A percentile compares a stretch with the other conserved stretches of the same genome.
Evolutionary conservation across 129 eudicot species (phyloP).

Genomic region (Artemisia tridentata): DNA sequence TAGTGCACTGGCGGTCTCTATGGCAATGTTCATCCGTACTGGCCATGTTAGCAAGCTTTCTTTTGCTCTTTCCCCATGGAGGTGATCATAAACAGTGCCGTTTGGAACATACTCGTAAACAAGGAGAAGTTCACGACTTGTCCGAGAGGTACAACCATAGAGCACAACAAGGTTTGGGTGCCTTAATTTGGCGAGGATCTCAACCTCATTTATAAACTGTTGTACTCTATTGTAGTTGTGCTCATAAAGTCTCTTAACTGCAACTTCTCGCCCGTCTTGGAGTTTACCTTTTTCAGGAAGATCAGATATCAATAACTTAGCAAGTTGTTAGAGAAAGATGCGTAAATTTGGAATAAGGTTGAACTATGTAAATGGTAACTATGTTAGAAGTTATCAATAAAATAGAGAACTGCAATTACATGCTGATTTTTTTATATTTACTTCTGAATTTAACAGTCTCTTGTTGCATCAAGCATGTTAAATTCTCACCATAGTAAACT

Average conservation of each 20-base stretch:
- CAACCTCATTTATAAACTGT: conserved; percentile 67
- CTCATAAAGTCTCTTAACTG: conserved; percentile 68
- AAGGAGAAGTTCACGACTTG: conserved; percentile 57
- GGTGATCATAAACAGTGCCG: conserved; percentile 67
- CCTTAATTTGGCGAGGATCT: conserved; percentile 48
- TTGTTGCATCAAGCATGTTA: too few species aligned
- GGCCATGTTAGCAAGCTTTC: conserved; percentile 51
- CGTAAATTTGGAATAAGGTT: too few species aligned
- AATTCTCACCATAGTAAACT: too few species aligned
- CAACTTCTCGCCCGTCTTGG: conserved; percentile 68
- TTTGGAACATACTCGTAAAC: conserved; percentile 54
- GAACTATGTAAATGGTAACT: too few species aligned
- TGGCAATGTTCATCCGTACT: conserved; percentile 63
- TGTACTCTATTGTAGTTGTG: conserved; percentile 54
- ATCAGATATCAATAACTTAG: too few species aligned
- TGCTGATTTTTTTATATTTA: too few species aligned
- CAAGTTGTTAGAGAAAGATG: too few species aligned
- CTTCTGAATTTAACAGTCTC: too few species aligned
- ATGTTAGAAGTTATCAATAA: too few species aligned
- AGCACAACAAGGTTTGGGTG: conserved; percentile 62
- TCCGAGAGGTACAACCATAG: conserved; percentile 67
- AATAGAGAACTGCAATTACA: too few species aligned
- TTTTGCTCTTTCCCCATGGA: conserved; percentile 52
- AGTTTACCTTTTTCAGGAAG: conserved; percentile 42
- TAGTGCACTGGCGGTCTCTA: conserved; percentile 71